These are phyloP conservation scores for Eucalyptus melliodora DNA, from an alignment of 345 rosid species.

Conservation along the genomic window DNA sequence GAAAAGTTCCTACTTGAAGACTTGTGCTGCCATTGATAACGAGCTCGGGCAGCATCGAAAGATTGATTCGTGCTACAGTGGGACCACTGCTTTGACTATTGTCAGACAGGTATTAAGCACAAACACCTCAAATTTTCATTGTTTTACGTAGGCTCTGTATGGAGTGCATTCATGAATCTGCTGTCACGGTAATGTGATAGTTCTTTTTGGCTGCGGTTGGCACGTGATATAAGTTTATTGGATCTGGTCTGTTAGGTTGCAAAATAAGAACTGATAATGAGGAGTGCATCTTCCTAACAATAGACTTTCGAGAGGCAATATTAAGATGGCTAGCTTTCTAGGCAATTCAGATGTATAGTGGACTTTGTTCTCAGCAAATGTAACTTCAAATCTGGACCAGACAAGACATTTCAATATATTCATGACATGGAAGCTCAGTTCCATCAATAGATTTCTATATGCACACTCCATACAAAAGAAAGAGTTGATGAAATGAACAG, in stretches of 20 bases:
- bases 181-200: neutral
- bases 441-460: neutral
- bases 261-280: neutral
- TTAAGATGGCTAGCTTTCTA: neutral
- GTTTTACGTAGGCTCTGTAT: neutral
- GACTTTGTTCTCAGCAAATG: neutral
- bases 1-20: conserved; percentile 69
- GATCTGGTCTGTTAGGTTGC: neutral
- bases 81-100: conserved; percentile 72
- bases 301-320: neutral
- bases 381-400: neutral
- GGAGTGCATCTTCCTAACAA: neutral
- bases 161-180: neutral
- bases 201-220: neutral
- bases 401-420: neutral
- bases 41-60: conserved; percentile 59
- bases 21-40: conserved; percentile 70
- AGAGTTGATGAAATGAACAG: neutral
- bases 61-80: conserved; percentile 71
- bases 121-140: neutral
- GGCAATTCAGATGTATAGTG: neutral
- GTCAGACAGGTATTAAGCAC: conserved; percentile 63
- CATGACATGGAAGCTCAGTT: neutral
- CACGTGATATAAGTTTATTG: neutral
- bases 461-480: neutral